phyloP scores from a whole-genome alignment of 257 asterid genomes.

The Sherardia arvensis region DNA sequence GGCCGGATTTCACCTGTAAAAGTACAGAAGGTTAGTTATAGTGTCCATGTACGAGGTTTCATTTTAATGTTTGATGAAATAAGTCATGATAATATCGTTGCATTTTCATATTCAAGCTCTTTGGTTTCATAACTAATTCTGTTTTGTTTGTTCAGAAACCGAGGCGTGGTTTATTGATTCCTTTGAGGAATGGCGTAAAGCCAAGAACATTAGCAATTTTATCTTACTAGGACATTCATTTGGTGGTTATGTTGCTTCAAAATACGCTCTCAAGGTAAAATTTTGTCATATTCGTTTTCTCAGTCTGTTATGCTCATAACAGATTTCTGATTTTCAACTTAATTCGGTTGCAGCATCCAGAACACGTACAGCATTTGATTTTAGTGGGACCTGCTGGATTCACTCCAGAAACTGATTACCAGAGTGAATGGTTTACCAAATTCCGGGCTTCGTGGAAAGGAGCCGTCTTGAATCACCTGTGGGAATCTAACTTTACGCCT shows the following conservation, averaged over 20 bases:
- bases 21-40: constrained; percentile 83
- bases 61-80: not conserved
- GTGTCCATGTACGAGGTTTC: not conserved
- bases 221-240: constrained; percentile 95
- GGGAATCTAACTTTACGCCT: constrained; percentile 98
- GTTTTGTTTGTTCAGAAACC: constrained; percentile 43
- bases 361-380: constrained; percentile 75
- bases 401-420: constrained; percentile 62
- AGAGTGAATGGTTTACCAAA: constrained; percentile 45
- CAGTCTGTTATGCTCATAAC: not conserved
- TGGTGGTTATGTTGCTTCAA: constrained; percentile 94
- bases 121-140: not conserved
- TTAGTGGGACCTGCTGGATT: constrained; percentile 97
- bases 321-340: constrained; percentile 14
- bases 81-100: not conserved
- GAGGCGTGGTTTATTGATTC: constrained; percentile 86
- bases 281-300: not conserved
- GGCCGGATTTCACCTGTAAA: constrained; percentile 95
- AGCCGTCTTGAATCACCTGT: constrained; percentile 65
- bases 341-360: constrained; percentile 63
- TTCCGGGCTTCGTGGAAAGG: constrained; percentile 91
- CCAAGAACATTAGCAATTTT: constrained; percentile 73
- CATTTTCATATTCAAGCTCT: not conserved
- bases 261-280: constrained; percentile 80
- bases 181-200: constrained; percentile 94